These are phyloP conservation scores for Apiotrichum gamsii DNA, from an alignment of 1,284 basidiomycete genomes.

Conservation along the genomic window DNA sequence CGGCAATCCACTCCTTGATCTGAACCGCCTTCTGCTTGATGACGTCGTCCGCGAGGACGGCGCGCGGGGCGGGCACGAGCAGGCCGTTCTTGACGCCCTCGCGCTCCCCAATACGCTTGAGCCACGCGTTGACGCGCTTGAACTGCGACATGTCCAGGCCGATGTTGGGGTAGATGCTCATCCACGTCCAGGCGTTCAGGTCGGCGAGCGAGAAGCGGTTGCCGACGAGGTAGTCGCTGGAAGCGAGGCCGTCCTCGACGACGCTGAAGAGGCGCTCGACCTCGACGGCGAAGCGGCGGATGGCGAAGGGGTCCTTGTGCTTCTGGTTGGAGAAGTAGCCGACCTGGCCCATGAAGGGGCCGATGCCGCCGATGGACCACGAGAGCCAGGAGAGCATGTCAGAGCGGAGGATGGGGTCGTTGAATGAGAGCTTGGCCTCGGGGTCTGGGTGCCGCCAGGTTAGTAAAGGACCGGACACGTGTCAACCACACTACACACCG, in stretches of 20 bases:
- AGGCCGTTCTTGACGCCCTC: conserved; percentile 48
- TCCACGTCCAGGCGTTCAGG: conserved; percentile 49
- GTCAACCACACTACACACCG: conserved; percentile 21
- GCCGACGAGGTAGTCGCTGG: conserved; percentile 57
- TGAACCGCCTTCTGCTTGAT: conserved; percentile 3
- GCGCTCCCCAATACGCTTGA: conserved; percentile 48
- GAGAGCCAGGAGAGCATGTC: conserved; percentile 72
- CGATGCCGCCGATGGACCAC: conserved; percentile 52
- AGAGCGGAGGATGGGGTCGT: conserved; percentile 49
- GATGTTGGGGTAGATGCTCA: conserved; percentile 49
- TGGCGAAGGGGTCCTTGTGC: conserved; percentile 44
- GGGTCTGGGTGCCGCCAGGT: conserved; percentile 20
- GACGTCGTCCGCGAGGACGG: conserved; percentile 16
- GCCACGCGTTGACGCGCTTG: conserved; percentile 55
- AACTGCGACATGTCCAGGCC: conserved; percentile 55
- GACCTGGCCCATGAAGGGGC: conserved; percentile 41
- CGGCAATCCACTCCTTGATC: conserved; percentile 13
- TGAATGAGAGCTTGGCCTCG: conserved; percentile 56
- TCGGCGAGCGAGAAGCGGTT: conserved; percentile 58
- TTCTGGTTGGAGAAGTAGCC: not conserved
- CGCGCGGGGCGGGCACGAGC: conserved; percentile 5
- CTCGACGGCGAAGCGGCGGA: conserved; percentile 64
- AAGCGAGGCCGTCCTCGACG: conserved; percentile 59
- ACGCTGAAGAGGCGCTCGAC: conserved; percentile 69
- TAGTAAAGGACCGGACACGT: not conserved